These are phyloP conservation scores for Crassisporium funariophilum DNA, from an alignment of 768 basidiomycete genomes.

Conservation along the genomic window DNA sequence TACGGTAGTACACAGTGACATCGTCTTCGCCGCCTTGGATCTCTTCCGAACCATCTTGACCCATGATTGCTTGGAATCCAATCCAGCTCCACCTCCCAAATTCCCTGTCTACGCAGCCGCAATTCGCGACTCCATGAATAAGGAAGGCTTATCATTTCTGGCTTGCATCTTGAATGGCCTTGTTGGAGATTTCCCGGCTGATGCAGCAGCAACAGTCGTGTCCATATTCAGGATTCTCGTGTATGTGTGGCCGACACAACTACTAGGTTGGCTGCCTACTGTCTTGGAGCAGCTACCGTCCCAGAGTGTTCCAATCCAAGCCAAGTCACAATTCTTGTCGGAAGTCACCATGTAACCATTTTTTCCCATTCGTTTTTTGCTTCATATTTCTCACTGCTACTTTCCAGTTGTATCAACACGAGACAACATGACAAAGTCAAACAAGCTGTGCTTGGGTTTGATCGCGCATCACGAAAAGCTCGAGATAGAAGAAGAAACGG, in stretches of 20 bases:
- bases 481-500: constrained; percentile 60
- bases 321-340: constrained; percentile 70
- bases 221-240: constrained; percentile 76
- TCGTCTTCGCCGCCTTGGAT: constrained; percentile 81
- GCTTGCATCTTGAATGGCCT: constrained; percentile 75
- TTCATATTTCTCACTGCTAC: constrained; percentile 12
- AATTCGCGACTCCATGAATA: constrained; percentile 62
- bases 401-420: constrained; percentile 60
- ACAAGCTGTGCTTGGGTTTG: constrained; percentile 69
- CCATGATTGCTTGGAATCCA: constrained; percentile 65
- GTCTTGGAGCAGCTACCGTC: constrained; percentile 73
- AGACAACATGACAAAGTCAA: constrained; percentile 81
- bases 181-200: constrained; percentile 87
- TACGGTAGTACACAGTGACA: constrained; percentile 80
- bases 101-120: constrained; percentile 61
- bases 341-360: constrained; percentile 73
- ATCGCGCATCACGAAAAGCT: constrained; percentile 74
- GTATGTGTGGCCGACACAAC: constrained; percentile 64
- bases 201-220: constrained; percentile 70
- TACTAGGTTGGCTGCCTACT: constrained; percentile 72
- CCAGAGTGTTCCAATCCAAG: constrained; percentile 57
- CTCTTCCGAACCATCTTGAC: constrained; percentile 74
- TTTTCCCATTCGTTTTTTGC: constrained; percentile 3
- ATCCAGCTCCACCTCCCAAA: constrained; percentile 52
- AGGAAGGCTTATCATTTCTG: constrained; percentile 74